A percentile compares a stretch with the other conserved stretches of the same genome.
These are phyloP conservation scores for Neonectria punicea DNA, from an alignment of 2,329 filamentous ascomycete species.

Conservation along the genomic window DNA sequence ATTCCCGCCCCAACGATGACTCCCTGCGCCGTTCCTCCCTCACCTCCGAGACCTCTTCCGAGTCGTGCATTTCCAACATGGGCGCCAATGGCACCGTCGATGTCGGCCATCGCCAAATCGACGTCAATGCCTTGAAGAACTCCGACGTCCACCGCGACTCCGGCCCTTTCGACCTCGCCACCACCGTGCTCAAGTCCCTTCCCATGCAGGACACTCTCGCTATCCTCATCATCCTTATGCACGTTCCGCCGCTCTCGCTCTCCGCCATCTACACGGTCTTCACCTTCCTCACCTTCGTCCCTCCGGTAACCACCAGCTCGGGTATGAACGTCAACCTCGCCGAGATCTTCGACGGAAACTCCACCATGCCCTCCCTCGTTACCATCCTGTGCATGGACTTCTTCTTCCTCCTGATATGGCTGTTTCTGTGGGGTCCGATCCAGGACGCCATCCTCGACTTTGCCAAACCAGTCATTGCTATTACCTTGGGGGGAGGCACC, in stretches of 20 bases:
- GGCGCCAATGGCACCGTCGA: conserved; percentile 52
- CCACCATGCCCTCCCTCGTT: conserved; percentile 85
- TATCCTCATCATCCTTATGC: conserved; percentile 94
- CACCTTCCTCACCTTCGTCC: conserved; percentile 91
- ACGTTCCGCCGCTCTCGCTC: conserved; percentile 87
- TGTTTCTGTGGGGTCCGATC: conserved; percentile 86
- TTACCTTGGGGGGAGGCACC: conserved; percentile 86
- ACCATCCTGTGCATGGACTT: conserved; percentile 87
- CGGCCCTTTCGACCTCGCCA: conserved; percentile 79
- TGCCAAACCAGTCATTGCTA: conserved; percentile 91
- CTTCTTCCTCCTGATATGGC: conserved; percentile 84
- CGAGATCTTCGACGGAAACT: conserved; percentile 90
- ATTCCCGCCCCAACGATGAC: conserved; percentile 55
- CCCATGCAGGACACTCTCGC: conserved; percentile 95
- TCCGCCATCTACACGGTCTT: conserved; percentile 93
- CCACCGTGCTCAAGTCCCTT: conserved; percentile 89
- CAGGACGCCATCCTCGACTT: conserved; percentile 91
- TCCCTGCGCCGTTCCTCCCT: conserved; percentile 59
- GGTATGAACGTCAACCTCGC: conserved; percentile 84
- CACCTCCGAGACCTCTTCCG: conserved; percentile 66
- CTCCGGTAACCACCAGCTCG: conserved; percentile 80
- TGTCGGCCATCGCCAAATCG: conserved; percentile 71
- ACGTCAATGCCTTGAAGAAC: conserved; percentile 76
- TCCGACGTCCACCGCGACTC: conserved; percentile 75
- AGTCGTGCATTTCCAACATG: conserved; percentile 58